Conservation (phyloP, 345 rosid genomes). For the Brassica juncea region DNA sequence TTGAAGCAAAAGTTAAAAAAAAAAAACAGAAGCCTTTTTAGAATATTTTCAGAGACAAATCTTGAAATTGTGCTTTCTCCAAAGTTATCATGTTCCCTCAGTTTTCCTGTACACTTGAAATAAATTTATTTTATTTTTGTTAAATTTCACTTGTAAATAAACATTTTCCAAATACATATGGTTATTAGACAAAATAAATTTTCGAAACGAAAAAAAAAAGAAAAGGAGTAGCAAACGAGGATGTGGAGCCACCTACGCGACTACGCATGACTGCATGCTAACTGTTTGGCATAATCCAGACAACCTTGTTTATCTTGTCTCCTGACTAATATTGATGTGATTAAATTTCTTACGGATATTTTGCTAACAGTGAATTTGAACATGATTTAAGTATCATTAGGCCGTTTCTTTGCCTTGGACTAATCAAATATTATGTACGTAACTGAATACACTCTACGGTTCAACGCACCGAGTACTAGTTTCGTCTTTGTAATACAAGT, state of each 20-base stretch:
- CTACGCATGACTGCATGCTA: slow-evolving; percentile 32
- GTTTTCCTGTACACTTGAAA: slow-evolving; percentile 3
- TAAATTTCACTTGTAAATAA: neutral
- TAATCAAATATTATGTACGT: slow-evolving; percentile 38
- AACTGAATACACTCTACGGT: slow-evolving; percentile 33
- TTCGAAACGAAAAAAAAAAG: neutral
- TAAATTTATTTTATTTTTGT: neutral
- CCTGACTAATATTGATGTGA: slow-evolving; percentile 20
- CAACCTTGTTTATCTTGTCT: slow-evolving; percentile 39
- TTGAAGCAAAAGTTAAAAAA: neutral
- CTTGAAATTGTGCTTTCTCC: slow-evolving; percentile 21
- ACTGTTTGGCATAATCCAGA: slow-evolving; percentile 37
- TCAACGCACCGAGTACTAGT: slow-evolving; percentile 38
- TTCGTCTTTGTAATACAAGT: slow-evolving; percentile 10
- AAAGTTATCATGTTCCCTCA: slow-evolving; percentile 33
- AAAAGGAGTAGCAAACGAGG: slow-evolving; percentile 7
- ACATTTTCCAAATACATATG: neutral
- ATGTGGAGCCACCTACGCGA: slow-evolving; percentile 9
- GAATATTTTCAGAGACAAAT: slow-evolving; percentile 8
- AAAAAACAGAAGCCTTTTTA: neutral
- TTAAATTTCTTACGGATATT: neutral
- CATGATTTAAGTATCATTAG: slow-evolving; percentile 13
- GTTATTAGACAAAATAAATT: neutral
- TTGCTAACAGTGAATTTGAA: slow-evolving; percentile 35
- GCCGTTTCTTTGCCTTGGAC: slow-evolving; percentile 39